Percentiles rank a stretch among this genome's conserved stretches.
phyloP scores from a whole-genome alignment of 306 rosid genomes.

The Cicer cuneatum region DNA sequence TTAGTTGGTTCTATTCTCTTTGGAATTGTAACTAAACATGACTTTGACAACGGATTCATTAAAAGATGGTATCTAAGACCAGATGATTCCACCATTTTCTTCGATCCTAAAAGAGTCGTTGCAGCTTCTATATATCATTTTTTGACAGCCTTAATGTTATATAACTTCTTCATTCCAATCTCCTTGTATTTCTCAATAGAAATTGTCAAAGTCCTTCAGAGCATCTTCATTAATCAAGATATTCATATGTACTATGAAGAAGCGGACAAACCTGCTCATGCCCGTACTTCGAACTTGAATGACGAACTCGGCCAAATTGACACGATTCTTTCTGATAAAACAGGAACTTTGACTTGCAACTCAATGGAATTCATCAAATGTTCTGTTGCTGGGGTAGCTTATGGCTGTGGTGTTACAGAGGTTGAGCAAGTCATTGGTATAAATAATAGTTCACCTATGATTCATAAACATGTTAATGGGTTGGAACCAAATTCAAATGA shows the following conservation, averaged over 20 bases:
- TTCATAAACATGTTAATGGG: slow-evolving; percentile 44
- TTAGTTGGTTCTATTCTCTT: slow-evolving; percentile 73
- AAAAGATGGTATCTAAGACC: slow-evolving; percentile 91
- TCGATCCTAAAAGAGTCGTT: slow-evolving; percentile 66
- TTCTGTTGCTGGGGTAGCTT: slow-evolving; percentile 82
- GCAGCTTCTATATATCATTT: slow-evolving; percentile 68
- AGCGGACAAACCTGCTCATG: slow-evolving; percentile 83
- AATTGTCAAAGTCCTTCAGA: slow-evolving; percentile 85
- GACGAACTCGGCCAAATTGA: slow-evolving; percentile 93
- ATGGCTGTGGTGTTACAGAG: slow-evolving; percentile 77
- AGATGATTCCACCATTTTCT: slow-evolving; percentile 71
- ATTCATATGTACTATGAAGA: slow-evolving; percentile 84
- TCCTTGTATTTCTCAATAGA: slow-evolving; percentile 84
- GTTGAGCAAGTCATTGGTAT: slow-evolving; percentile 66
- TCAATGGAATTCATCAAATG: slow-evolving; percentile 94
- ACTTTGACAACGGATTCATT: slow-evolving; percentile 62
- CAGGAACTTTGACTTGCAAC: slow-evolving; percentile 95
- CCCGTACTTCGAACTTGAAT: slow-evolving; percentile 92
- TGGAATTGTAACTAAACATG: slow-evolving; percentile 69
- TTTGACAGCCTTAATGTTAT: slow-evolving; percentile 79
- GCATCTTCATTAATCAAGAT: slow-evolving; percentile 84
- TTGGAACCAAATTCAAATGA: slow-evolving; percentile 31
- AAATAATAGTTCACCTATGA: slow-evolving; percentile 51
- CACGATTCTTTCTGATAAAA: slow-evolving; percentile 91
- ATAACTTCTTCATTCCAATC: slow-evolving; percentile 70